A percentile compares a stretch with the other conserved stretches of the same genome.
These are phyloP conservation scores for Niveomyces coronatus DNA, from an alignment of 2,329 filamentous ascomycete species.

Conservation along the genomic window DNA sequence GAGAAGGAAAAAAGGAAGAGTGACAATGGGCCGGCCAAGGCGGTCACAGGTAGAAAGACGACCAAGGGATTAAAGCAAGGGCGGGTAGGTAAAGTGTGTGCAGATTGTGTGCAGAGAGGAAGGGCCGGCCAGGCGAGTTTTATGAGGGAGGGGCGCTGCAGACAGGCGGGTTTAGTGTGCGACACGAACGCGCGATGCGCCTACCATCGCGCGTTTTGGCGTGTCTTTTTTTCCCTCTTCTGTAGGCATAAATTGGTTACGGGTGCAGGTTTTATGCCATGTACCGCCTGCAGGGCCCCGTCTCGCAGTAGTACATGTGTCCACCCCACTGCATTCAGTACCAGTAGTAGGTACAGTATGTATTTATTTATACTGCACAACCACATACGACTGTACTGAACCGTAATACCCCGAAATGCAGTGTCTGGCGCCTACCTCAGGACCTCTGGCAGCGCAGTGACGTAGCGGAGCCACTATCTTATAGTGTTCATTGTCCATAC, in stretches of 20 bases:
- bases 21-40: conserved; percentile 8
- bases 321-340: too few relatives aligned
- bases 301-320: too few relatives aligned
- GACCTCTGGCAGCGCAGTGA: too few relatives aligned
- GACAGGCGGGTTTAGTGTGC: neutral
- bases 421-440: too few relatives aligned
- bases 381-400: too few relatives aligned
- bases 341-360: too few relatives aligned
- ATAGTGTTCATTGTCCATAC: too few relatives aligned
- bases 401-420: too few relatives aligned
- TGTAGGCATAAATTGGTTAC: too few relatives aligned
- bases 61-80: neutral
- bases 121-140: conserved; percentile 6
- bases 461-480: too few relatives aligned
- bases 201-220: conserved; percentile 9
- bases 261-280: conserved; percentile 3
- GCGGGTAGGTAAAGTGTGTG: conserved; percentile 1
- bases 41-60: conserved; percentile 5
- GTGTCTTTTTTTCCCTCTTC: too few relatives aligned
- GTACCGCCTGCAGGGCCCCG: neutral
- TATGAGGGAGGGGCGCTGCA: conserved; percentile 7
- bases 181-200: conserved; percentile 9
- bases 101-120: conserved; percentile 3
- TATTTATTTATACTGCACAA: too few relatives aligned
- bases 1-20: conserved; percentile 5